Evolutionary conservation across 2,329 filamentous ascomycete species (phyloP).

Genomic region (Xylaria digitata): DNA sequence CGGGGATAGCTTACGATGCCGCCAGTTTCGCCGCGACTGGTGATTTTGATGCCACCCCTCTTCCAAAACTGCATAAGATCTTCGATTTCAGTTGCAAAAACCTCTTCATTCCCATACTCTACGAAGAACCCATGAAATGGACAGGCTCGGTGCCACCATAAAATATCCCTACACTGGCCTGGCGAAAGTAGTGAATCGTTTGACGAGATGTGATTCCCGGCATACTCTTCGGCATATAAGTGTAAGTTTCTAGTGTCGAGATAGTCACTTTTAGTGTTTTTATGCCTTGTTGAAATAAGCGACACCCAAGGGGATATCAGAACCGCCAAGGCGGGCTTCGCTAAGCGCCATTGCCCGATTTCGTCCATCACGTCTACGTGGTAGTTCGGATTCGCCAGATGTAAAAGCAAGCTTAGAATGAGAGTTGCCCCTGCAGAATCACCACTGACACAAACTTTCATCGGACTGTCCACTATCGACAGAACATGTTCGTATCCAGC

Average conservation of each 20-base stretch:
- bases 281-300: slow-evolving; percentile 74
- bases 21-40: slow-evolving; percentile 69
- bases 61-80: slow-evolving; percentile 67
- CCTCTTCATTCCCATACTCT: slow-evolving; percentile 80
- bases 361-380: slow-evolving; percentile 47
- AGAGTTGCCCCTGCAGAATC: slow-evolving; percentile 84
- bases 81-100: slow-evolving; percentile 77
- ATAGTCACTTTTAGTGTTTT: slow-evolving; percentile 79
- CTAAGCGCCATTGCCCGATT: slow-evolving; percentile 50
- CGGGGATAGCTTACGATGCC: slow-evolving; percentile 59
- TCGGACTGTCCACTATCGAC: slow-evolving; percentile 65
- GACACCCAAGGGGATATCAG: slow-evolving; percentile 86
- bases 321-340: slow-evolving; percentile 66
- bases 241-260: slow-evolving; percentile 74
- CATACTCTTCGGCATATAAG: slow-evolving; percentile 77
- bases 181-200: slow-evolving; percentile 74
- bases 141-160: slow-evolving; percentile 74
- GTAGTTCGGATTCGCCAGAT: slow-evolving; percentile 63
- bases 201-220: slow-evolving; percentile 60
- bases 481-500: slow-evolving; percentile 78
- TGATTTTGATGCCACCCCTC: slow-evolving; percentile 64
- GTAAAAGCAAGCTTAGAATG: slow-evolving; percentile 77
- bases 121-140: slow-evolving; percentile 76
- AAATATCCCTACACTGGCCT: slow-evolving; percentile 72
- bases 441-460: slow-evolving; percentile 76